Conservation (phyloP, 306 rosid genomes). For the Lablab purpureus region DNA sequence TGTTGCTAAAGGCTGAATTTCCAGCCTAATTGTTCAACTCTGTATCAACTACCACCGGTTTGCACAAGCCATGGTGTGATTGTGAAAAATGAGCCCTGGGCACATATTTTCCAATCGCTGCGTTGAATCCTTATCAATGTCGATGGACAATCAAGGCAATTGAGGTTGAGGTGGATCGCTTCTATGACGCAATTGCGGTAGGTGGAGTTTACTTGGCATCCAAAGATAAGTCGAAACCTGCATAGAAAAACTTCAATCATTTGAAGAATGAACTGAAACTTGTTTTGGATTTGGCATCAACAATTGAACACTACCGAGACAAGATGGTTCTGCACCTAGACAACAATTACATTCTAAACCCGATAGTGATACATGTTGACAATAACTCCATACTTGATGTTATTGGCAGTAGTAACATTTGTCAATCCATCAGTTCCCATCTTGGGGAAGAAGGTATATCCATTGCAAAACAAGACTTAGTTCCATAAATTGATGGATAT, state of each 20-base stretch:
- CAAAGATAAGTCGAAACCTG: constrained; percentile 79
- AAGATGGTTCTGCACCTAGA: constrained; percentile 80
- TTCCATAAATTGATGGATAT: not conserved
- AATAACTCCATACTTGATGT: constrained; percentile 71
- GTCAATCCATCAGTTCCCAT: constrained; percentile 68
- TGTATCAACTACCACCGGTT: constrained; percentile 70
- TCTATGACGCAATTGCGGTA: constrained; percentile 73
- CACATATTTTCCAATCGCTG: too few relatives aligned
- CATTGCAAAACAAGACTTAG: constrained; percentile 6
- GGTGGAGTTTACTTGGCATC: constrained; percentile 84
- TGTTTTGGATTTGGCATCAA: constrained; percentile 69
- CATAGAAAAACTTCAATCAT: constrained; percentile 81
- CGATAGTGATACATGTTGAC: constrained; percentile 66
- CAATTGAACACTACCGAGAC: constrained; percentile 73
- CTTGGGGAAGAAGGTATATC: too few relatives aligned
- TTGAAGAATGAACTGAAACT: constrained; percentile 87
- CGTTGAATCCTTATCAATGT: too few relatives aligned
- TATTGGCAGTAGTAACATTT: constrained; percentile 71
- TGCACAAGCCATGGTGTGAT: too few relatives aligned
- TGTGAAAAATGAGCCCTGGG: too few relatives aligned
- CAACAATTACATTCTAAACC: constrained; percentile 76
- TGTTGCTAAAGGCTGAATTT: constrained; percentile 54
- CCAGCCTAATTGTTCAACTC: constrained; percentile 70
- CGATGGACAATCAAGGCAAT: not conserved
- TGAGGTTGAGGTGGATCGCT: constrained; percentile 81